Percentiles rank a stretch among this genome's conserved stretches.
Evolutionary conservation across 2,329 filamentous ascomycete genomes (phyloP).

Genomic region (Sclerotinia spermophila): DNA sequence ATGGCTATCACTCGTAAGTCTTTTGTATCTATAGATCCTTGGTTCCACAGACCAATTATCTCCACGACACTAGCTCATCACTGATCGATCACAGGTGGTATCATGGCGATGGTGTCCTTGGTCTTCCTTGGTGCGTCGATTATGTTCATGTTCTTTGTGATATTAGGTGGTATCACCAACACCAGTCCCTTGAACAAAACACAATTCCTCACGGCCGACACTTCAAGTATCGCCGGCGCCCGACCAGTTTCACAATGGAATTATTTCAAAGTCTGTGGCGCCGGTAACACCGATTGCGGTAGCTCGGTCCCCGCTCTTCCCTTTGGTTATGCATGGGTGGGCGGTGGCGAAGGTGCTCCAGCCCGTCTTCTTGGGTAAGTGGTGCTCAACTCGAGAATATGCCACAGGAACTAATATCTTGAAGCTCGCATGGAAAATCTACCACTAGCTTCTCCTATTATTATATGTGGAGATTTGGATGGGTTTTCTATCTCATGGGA

Average conservation of each 20-base stretch:
- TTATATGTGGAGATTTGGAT: slow-evolving; percentile 87
- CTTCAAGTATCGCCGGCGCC: slow-evolving; percentile 66
- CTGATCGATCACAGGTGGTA: slow-evolving; percentile 44
- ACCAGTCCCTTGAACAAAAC: slow-evolving; percentile 63
- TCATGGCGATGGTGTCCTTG: slow-evolving; percentile 54
- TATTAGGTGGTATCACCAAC: slow-evolving; percentile 57
- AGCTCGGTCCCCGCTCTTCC: slow-evolving; percentile 58
- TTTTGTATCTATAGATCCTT: background rate
- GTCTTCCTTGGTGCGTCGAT: slow-evolving; percentile 59
- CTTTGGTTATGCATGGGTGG: slow-evolving; percentile 69
- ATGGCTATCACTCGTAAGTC: slow-evolving; percentile 3
- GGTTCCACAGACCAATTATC: background rate
- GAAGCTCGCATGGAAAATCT: slow-evolving; percentile 49
- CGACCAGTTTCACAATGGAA: slow-evolving; percentile 74
- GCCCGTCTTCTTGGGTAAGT: slow-evolving; percentile 50
- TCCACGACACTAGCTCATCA: background rate
- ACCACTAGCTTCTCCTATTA: slow-evolving; percentile 64
- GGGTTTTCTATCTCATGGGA: slow-evolving; percentile 83
- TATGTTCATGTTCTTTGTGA: slow-evolving; percentile 61
- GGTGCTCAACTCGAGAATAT: background rate
- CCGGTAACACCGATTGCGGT: slow-evolving; percentile 62
- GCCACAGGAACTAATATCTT: slow-evolving; percentile 9
- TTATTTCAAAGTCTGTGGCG: slow-evolving; percentile 79
- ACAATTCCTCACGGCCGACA: slow-evolving; percentile 83
- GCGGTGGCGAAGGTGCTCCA: slow-evolving; percentile 51